A percentile compares a stretch with the other conserved stretches of the same genome.
These are phyloP conservation scores for Bauhinia variegata DNA, from an alignment of 306 rosid genomes.

Conservation along the genomic window DNA sequence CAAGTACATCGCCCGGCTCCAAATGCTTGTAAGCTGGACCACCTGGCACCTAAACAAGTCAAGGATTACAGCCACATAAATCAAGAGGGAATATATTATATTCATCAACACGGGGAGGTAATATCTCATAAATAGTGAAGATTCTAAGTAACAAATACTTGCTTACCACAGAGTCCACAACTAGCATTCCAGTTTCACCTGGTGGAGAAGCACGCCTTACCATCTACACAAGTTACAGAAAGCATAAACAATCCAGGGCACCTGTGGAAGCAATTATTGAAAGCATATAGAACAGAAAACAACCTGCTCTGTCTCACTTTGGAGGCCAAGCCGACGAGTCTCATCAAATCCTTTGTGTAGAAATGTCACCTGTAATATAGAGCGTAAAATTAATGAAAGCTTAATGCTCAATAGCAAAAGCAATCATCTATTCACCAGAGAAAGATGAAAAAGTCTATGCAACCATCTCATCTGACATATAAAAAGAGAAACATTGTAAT, in stretches of 20 bases:
- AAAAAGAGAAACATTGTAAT: neutral
- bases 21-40: conserved; percentile 82
- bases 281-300: conserved; percentile 34
- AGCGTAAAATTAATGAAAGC: conserved; percentile 19
- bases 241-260: conserved; percentile 31
- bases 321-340: conserved; percentile 92
- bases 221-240: conserved; percentile 57
- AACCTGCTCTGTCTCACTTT: conserved; percentile 93
- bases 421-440: conserved; percentile 13
- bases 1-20: conserved; percentile 97
- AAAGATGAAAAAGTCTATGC: conserved; percentile 7
- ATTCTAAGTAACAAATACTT: conserved; percentile 20
- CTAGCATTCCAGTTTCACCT: conserved; percentile 96
- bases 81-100: conserved; percentile 5
- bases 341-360: conserved; percentile 97
- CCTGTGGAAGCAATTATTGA: conserved; percentile 23
- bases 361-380: conserved; percentile 71
- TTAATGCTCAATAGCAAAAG: conserved; percentile 10
- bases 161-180: conserved; percentile 91
- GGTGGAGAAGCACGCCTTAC: conserved; percentile 80
- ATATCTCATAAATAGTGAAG: conserved; percentile 5
- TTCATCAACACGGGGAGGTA: neutral
- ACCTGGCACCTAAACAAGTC: conserved; percentile 84
- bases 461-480: conserved; percentile 6
- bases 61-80: conserved; percentile 35